These are phyloP conservation scores for Saprolegnia parasitica DNA, from an alignment of 352 stramenopile species.

Conservation along the genomic window DNA sequence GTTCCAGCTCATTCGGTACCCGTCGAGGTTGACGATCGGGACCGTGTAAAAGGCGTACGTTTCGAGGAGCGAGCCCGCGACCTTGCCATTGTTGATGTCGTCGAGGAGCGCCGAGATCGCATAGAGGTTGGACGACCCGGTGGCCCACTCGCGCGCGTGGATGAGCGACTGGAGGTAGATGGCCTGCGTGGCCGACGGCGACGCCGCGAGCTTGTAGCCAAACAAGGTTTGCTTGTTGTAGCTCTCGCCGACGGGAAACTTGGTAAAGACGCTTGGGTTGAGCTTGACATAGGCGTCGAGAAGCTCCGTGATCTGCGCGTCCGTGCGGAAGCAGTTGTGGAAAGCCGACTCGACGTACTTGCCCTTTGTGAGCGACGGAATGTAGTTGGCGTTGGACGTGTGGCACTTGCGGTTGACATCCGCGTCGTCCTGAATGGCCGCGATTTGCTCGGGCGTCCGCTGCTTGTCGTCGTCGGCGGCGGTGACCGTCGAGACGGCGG, in stretches of 20 bases:
- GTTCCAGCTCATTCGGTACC: conserved; percentile 32
- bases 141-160: conserved; percentile 38
- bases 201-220: conserved; percentile 34
- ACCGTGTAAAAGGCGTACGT: conserved; percentile 35
- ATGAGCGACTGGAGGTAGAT: conserved; percentile 36
- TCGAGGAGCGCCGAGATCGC: conserved; percentile 34
- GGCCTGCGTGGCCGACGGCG: not conserved
- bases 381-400: conserved; percentile 7
- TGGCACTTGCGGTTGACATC: conserved; percentile 22
- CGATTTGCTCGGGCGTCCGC: not conserved
- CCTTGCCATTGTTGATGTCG: conserved; percentile 32
- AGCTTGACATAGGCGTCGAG: conserved; percentile 30
- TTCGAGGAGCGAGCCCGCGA: conserved; percentile 28
- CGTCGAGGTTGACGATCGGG: conserved; percentile 37
- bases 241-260: conserved; percentile 30
- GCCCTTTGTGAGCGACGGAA: not conserved
- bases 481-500: not conserved
- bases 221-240: conserved; percentile 31
- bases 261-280: conserved; percentile 30
- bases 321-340: conserved; percentile 35
- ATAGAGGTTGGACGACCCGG: conserved; percentile 33
- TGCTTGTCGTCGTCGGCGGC: not conserved
- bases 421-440: conserved; percentile 14
- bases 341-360: conserved; percentile 31
- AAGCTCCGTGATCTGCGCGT: conserved; percentile 31